phyloP scores from a whole-genome alignment of 2,329 filamentous ascomycete genomes.

The Sporothrix dimorphospora region DNA sequence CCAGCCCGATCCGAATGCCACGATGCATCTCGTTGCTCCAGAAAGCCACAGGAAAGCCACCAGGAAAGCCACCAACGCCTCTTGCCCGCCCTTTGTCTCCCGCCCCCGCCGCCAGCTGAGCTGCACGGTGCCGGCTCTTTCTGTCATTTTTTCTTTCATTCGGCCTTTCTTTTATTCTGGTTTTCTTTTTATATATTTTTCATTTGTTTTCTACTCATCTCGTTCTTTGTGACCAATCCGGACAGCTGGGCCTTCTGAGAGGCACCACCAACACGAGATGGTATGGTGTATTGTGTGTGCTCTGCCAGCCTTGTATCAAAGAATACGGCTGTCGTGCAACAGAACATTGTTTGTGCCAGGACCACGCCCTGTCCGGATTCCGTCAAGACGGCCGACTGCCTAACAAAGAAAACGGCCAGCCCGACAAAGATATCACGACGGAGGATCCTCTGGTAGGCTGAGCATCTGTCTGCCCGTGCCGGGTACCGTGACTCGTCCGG shows the following conservation, averaged over 20 bases:
- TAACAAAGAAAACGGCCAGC: conserved; percentile 22
- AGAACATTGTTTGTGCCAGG: neutral
- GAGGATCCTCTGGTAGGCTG: neutral
- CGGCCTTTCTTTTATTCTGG: neutral
- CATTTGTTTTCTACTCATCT: neutral
- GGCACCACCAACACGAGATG: neutral
- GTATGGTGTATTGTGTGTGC: neutral
- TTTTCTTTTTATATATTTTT: neutral
- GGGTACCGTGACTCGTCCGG: neutral
- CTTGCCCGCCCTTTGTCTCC: neutral
- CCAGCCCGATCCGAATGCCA: neutral
- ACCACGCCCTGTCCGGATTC: conserved; percentile 3
- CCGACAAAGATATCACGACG: conserved; percentile 8
- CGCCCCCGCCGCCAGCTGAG: neutral
- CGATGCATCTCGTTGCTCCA: conserved; percentile 3
- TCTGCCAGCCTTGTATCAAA: neutral
- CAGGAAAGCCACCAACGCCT: conserved; percentile 10
- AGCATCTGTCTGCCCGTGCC: neutral
- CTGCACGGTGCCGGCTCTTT: neutral
- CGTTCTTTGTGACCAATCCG: conserved; percentile 17
- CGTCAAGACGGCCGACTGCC: conserved; percentile 18
- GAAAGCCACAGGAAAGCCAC: neutral
- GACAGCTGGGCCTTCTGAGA: neutral
- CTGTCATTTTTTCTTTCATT: neutral
- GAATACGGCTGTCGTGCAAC: conserved; percentile 13